Base-by-base conservation (phyloP, 2,329 filamentous ascomycete genomes). In the Botrytis fabae region DNA sequence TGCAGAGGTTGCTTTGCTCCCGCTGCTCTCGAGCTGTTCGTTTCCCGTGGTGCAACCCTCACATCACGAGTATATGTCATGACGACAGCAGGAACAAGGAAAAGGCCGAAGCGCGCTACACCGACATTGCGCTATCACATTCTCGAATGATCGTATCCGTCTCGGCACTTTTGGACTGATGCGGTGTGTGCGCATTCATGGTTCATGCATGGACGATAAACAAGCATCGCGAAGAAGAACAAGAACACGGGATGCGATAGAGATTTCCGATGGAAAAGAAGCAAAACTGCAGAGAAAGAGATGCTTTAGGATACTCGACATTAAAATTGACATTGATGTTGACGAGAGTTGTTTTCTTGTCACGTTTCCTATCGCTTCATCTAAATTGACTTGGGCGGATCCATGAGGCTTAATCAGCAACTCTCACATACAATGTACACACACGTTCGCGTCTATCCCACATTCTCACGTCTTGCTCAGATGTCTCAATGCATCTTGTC, bases 121-220 rank as follows among this genome's bases (percentile, higher is more conserved):
- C 64, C 64, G 64, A 46, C 46, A 66, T 16, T 66, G 46, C 64
- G 14, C 40, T 40, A 66, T 66, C 64, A 66, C 38, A 35, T 66
- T 66, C 64, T 54, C 40, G 32, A 66, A 66, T 32, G n/a, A n/a
- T n/a, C 10, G 4, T 12, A 12, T n/a, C 25, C 64, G 22, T 40
- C 25, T 66, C 64, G 64, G 64, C 46, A 54, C 22, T 66, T 28
- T 16, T 28, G 20, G 10, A 38, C 6, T 38, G 60, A 5, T 70
- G 48, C 68, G n/a, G 12, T 70, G n/a, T 46, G 51, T 71, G 16
- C 48, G 4, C 20, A 8, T 42, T 16, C 70, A 72, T 68, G 46
- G 40, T 70, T 61, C 42, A 70, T 70, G 68, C 68, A 70, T 70
- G 68, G 48, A 70, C 16, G 22, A 62, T 20, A 38, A n/a, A 46